A percentile compares a stretch with the other conserved stretches of the same genome.
Evolutionary conservation across 2,329 filamentous ascomycete genomes (phyloP).

Genomic region (Dothideomycetes sp.): DNA sequence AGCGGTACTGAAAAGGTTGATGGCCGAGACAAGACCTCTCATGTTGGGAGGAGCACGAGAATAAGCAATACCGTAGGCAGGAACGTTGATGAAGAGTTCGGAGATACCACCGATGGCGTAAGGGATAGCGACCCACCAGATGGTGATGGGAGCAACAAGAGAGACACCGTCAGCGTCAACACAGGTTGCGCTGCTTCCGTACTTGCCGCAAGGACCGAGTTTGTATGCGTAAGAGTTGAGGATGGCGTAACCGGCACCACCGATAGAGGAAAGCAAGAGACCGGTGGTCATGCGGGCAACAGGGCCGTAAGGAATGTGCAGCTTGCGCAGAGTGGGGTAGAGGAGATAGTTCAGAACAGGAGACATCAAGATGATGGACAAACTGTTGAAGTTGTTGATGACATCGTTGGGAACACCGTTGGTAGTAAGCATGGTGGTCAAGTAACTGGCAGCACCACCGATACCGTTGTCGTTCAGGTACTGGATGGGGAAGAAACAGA

Average conservation of each 20-base stretch:
- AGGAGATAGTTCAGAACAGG: conserved; percentile 35
- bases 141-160: conserved; percentile 30
- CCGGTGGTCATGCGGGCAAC: conserved; percentile 43
- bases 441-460: conserved; percentile 18
- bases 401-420: conserved; percentile 38
- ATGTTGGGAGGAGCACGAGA: conserved; percentile 34
- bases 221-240: conserved; percentile 41
- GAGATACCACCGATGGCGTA: conserved; percentile 30
- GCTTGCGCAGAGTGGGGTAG: conserved; percentile 35
- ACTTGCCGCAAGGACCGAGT: conserved; percentile 35
- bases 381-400: conserved; percentile 37
- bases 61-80: conserved; percentile 38
- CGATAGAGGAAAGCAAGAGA: conserved; percentile 40
- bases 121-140: conserved; percentile 36
- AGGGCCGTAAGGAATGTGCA: conserved; percentile 34
- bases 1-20: conserved; percentile 35
- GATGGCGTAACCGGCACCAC: conserved; percentile 31
- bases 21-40: conserved; percentile 34
- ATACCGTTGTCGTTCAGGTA: conserved; percentile 28
- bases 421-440: conserved; percentile 22
- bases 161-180: conserved; percentile 22
- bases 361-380: conserved; percentile 36
- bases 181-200: conserved; percentile 30
- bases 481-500: conserved; percentile 43
- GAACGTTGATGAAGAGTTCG: conserved; percentile 36